Evolutionary conservation across 306 rosid species (phyloP), one percentile per base, ranked within the genome.

Genomic region (Cucurbita ficifolia): DNA sequence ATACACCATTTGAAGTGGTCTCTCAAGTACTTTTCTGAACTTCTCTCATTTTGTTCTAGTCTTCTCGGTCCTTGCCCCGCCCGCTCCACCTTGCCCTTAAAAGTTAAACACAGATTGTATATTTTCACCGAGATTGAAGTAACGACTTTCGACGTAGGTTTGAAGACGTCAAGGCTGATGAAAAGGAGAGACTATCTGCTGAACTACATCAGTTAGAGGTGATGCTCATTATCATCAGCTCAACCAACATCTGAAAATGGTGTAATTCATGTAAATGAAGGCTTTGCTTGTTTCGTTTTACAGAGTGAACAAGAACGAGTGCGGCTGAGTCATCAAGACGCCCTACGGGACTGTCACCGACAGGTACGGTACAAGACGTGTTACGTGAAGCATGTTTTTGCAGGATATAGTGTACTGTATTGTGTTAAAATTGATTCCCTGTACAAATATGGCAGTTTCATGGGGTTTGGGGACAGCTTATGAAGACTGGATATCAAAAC

Each of bases 401-500:
- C 38, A 11, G 16, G 10, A 5, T 22, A 48, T 70, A 17, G 51
- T 39, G 48, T 38, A 18, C 17, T 52, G 12, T 39, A 35, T 43
- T 22, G 19, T 36, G 45, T 38, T 53, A 2, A 38, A 68, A 46
- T 0, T 42, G 4, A 55, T 54, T 73, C 8, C 6, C 3, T 38
- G 3, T 36, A 72, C 58, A 65, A 78, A 52, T 21, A 60, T 72
- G 80, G 63, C 84, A 91, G 99, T 91, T 89, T 82, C 99, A 95
- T 48, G 74, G 84, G 78, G 87, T 87, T 52, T 95, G 99, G 99
- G 99, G 99, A 19, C 99, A 95, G 68, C 99, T 95, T 58, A 88
- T 95, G 97, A 95, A 91, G 85, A 91, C 99, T 51, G 99, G 99
- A 65, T 91, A 84, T 81, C 97, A 95, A 86, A 95, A 91, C 84